Percentiles rank a stretch among this genome's conserved stretches.
phyloP scores from a whole-genome alignment of 768 basidiomycete species.

The Pholiota molesta region DNA sequence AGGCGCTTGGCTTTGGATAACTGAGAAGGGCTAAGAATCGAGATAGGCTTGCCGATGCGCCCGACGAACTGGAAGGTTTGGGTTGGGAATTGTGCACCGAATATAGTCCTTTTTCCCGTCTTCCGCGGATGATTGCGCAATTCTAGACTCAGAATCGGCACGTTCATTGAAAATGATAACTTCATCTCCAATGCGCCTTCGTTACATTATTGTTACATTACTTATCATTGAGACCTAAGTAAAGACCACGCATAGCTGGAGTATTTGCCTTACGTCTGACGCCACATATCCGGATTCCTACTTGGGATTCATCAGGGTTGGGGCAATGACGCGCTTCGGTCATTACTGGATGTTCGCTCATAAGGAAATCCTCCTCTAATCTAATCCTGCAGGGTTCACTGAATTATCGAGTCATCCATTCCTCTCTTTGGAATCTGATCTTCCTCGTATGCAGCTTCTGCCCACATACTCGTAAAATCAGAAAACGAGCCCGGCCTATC shows the following conservation, averaged over 20 bases:
- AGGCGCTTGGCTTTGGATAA: conserved; percentile 18
- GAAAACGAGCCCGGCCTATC: neutral
- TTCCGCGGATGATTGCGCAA: conserved; percentile 51
- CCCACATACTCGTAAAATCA: conserved; percentile 22
- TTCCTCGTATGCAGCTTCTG: conserved; percentile 20
- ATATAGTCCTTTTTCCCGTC: conserved; percentile 43
- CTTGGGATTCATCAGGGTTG: conserved; percentile 26
- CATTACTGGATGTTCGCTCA: neutral
- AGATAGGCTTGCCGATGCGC: conserved; percentile 41
- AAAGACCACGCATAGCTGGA: conserved; percentile 33
- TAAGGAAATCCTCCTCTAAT: neutral
- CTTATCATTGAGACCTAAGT: conserved; percentile 30
- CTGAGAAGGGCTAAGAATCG: conserved; percentile 19
- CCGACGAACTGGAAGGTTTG: conserved; percentile 45
- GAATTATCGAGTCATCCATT: neutral
- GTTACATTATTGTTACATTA: conserved; percentile 31
- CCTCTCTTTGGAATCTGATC: conserved; percentile 22
- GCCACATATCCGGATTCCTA: conserved; percentile 46
- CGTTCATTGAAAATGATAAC: conserved; percentile 35
- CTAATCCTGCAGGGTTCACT: neutral
- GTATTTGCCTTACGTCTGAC: conserved; percentile 42
- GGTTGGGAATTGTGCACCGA: conserved; percentile 36
- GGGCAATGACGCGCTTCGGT: conserved; percentile 22
- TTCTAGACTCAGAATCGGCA: conserved; percentile 34
- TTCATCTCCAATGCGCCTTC: conserved; percentile 30